Percentiles rank a stretch among this genome's conserved stretches.
phyloP scores from a whole-genome alignment of 495 filamentous ascomycete genomes.

The Aspergillus bertholletiae region DNA sequence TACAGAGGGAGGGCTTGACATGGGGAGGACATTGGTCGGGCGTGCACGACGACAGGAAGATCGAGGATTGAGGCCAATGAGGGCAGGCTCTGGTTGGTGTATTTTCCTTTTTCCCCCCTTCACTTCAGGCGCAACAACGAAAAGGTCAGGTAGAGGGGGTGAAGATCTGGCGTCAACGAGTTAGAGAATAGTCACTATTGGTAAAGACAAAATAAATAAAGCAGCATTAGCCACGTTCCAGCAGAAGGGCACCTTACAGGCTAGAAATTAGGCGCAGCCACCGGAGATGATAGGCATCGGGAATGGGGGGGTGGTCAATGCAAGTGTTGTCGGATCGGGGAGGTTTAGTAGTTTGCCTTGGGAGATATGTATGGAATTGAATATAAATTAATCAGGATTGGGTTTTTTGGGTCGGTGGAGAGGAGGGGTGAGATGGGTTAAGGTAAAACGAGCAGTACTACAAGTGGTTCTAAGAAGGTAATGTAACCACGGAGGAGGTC shows the following conservation, averaged over 20 bases:
- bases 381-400: constrained; percentile 8
- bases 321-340: not conserved
- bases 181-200: constrained; percentile 8
- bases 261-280: constrained; percentile 15
- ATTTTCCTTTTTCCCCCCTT: no score
- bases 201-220: constrained; percentile 19
- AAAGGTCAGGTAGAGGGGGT: constrained; percentile 17
- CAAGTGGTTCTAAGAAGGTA: not conserved
- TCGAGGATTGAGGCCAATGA: constrained; percentile 25
- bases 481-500: constrained; percentile 2
- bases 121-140: constrained; percentile 7
- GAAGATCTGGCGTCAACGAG: constrained; percentile 19
- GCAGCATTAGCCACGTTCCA: constrained; percentile 30
- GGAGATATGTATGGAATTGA: constrained; percentile 9
- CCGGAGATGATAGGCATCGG: constrained; percentile 4
- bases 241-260: constrained; percentile 35
- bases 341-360: constrained; percentile 2
- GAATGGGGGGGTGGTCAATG: constrained; percentile 5
- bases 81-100: constrained; percentile 20
- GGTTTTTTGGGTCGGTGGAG: constrained; percentile 1
- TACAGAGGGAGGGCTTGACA: constrained; percentile 52
- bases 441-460: not conserved
- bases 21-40: constrained; percentile 54
- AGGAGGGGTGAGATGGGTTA: constrained; percentile 1
- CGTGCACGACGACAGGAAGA: constrained; percentile 29